Base-by-base conservation (phyloP, 2,329 filamentous ascomycete genomes). In the Sporothrix phasma region DNA sequence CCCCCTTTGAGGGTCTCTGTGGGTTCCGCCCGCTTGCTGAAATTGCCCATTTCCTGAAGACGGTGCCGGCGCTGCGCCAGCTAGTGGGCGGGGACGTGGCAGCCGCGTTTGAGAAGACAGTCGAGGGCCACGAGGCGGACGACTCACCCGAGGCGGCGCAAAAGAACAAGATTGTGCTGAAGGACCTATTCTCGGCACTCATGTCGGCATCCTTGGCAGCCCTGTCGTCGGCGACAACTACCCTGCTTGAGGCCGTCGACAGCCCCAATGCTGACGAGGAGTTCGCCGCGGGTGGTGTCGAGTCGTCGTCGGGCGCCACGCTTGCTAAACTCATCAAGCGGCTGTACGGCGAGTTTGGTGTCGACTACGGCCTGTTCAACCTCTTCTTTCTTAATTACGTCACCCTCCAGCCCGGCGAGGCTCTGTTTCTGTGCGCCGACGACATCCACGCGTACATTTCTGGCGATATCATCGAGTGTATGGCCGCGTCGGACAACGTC, bases 401-500 rank as follows among this genome's bases (percentile, higher is more conserved):
- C 72, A 89, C 87, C 69, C 84, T 99, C 15, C 79, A 88, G 59
- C 85, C 92, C 1, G 94, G 94, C 61, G 93, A 99, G 77, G 94
- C 93, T 8, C 89, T 99, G 80, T 99, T 97, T 78, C 82, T 99
- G 41, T 90, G 91, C 71, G 94, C 94, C 6, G 93, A 99, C 72
- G 94, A 97, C 72, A 97, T 97, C 71, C 94, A 99, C 74, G 94
- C 94, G 58, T 99, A 99, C 75, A 78, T 95, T 49, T 90, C 88
- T 2, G 90, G 90, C 66, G 93, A 99, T 72, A 96, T 99, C 70
- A 92, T 99, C 74, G 94, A 99, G 77, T 99, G 94, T 80, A 99
- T 99, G 94, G 94, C 94, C 0, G 88, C 91, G 8, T 96, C 90
- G n/a, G 94, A 99, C 81, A 99, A 99, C 69, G 94, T 99, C 41